Conservation (phyloP, 2,329 filamentous ascomycete genomes). For the Juglanconis oblonga region DNA sequence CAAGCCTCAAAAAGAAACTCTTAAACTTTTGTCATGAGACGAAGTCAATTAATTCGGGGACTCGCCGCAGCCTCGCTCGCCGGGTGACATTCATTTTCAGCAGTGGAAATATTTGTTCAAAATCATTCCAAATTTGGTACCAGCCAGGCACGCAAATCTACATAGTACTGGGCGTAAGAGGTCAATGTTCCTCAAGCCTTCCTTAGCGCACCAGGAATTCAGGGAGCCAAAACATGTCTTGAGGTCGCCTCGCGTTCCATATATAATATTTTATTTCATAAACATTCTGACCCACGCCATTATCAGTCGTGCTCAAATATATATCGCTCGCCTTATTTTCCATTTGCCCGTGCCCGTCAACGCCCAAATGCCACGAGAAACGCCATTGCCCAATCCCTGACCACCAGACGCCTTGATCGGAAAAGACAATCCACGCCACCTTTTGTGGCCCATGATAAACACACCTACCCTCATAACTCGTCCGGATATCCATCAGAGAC, state of each 20-base stretch:
- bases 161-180: no score
- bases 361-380: not conserved
- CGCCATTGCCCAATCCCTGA: not conserved
- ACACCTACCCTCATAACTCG: slow-evolving; percentile 39
- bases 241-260: not conserved
- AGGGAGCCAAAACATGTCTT: not conserved
- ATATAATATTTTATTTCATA: not conserved
- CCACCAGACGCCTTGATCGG: not conserved
- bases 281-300: not conserved
- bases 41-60: no score
- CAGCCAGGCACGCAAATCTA: no score
- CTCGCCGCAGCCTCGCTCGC: no score
- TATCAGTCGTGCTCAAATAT: not conserved
- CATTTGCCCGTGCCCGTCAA: not conserved
- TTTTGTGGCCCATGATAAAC: slow-evolving; percentile 4
- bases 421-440: not conserved
- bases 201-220: no score
- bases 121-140: no score
- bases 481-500: slow-evolving; percentile 29
- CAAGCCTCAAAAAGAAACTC: no score
- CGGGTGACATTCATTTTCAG: no score
- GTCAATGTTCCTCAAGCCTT: no score
- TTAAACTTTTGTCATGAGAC: no score
- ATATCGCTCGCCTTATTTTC: not conserved
- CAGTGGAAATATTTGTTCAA: no score